Evolutionary conservation across 176 grass and related monocot species (phyloP).

Genomic region (Elaeis guineensis): DNA sequence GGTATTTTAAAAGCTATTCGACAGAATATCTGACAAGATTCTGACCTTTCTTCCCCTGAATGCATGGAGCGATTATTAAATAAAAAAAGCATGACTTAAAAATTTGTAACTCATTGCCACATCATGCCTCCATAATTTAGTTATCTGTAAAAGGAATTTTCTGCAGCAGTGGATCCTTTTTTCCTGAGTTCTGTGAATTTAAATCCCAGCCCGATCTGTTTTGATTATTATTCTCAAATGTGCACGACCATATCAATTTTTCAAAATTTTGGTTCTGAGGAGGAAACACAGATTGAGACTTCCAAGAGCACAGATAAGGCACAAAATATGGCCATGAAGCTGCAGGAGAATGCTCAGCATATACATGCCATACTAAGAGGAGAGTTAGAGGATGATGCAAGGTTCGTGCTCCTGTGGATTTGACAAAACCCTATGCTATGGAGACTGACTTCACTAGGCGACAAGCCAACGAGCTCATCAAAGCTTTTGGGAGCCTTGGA

Average conservation of each 20-base stretch:
- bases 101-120: too few species aligned
- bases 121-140: too few species aligned
- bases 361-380: constrained; percentile 51
- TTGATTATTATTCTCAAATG: too few species aligned
- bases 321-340: constrained; percentile 42
- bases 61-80: too few species aligned
- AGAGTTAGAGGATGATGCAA: constrained; percentile 18
- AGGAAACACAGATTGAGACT: constrained; percentile 13
- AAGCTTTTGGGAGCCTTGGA: constrained; percentile 55
- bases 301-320: constrained; percentile 24
- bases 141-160: too few species aligned
- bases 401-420: constrained; percentile 16
- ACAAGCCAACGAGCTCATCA: constrained; percentile 65
- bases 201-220: too few species aligned
- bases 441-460: constrained; percentile 25
- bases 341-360: constrained; percentile 48
- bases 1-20: too few species aligned
- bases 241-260: neutral
- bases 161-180: too few species aligned
- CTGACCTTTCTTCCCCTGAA: too few species aligned
- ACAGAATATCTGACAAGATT: too few species aligned
- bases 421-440: constrained; percentile 20
- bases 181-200: too few species aligned
- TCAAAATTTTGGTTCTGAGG: constrained; percentile 13
- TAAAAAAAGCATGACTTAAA: too few species aligned